Conservation (phyloP, 139 green algal species). For the Desmodesmus armatus region DNA sequence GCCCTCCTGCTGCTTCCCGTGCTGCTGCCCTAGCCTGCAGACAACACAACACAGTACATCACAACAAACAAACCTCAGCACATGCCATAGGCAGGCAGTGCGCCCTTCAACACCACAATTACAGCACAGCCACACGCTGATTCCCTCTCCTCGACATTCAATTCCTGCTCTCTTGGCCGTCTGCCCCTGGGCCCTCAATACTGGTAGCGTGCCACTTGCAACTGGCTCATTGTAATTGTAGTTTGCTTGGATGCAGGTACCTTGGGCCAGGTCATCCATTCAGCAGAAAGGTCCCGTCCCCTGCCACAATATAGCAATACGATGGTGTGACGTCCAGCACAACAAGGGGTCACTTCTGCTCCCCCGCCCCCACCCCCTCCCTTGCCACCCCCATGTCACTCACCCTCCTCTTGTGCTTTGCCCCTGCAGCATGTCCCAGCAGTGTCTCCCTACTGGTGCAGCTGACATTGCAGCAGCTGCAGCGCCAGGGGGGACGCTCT, state of each 20-base stretch:
- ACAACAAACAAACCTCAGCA: not conserved
- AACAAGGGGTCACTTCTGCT: not conserved
- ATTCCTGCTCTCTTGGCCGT: no score
- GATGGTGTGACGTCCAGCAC: not conserved
- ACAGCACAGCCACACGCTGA: no score
- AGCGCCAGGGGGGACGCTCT: constrained; percentile 82
- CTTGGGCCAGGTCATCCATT: no score
- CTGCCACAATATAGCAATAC: not conserved
- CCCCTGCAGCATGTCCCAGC: constrained; percentile 80
- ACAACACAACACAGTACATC: no score
- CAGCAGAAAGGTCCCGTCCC: no score
- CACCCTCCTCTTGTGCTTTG: constrained; percentile 76
- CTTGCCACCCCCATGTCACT: not conserved
- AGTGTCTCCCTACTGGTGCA: constrained; percentile 92
- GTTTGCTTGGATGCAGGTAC: no score
- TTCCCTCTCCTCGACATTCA: no score
- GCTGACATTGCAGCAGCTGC: constrained; percentile 88
- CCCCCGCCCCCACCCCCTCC: not conserved
- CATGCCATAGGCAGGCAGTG: not conserved
- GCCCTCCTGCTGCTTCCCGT: constrained; percentile 28
- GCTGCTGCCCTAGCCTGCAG: constrained; percentile 44
- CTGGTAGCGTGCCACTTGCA: no score
- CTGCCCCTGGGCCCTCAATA: no score
- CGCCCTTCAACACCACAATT: no score
- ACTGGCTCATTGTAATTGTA: no score